A percentile compares a stretch with the other conserved stretches of the same genome.
phyloP scores from a whole-genome alignment of 768 basidiomycete species.

The Punctularia strigosozonata region DNA sequence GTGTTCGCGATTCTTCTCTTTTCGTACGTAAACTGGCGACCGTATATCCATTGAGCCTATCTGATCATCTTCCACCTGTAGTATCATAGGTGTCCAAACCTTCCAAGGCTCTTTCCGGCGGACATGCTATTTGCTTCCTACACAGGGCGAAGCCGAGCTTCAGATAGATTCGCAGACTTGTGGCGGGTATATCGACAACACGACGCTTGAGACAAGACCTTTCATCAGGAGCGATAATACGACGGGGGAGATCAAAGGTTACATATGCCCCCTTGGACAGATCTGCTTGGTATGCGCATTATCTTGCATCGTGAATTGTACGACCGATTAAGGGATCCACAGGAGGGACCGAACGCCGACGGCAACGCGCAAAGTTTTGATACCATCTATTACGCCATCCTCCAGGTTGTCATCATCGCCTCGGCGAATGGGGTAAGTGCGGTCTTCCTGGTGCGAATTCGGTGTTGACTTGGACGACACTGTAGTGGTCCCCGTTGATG shows the following conservation, averaged over 20 bases:
- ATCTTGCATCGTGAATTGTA: not conserved
- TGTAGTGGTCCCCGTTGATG: slow-evolving; percentile 73
- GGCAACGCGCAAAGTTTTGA: slow-evolving; percentile 72
- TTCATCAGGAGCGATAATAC: slow-evolving; percentile 30
- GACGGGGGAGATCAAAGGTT: slow-evolving; percentile 52
- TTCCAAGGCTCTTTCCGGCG: slow-evolving; percentile 80
- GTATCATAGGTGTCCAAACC: slow-evolving; percentile 88
- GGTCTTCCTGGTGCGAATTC: not conserved
- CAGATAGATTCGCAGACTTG: slow-evolving; percentile 48
- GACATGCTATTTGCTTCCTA: slow-evolving; percentile 43
- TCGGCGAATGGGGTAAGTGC: slow-evolving; percentile 60
- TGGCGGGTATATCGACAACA: slow-evolving; percentile 68
- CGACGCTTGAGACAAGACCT: slow-evolving; percentile 30
- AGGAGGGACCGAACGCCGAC: slow-evolving; percentile 61
- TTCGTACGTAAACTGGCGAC: slow-evolving; percentile 41
- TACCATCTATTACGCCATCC: slow-evolving; percentile 65
- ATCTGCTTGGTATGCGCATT: slow-evolving; percentile 49
- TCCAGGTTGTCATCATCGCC: slow-evolving; percentile 81
- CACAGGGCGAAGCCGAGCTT: slow-evolving; percentile 38
- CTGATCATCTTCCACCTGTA: slow-evolving; percentile 14
- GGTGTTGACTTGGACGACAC: not conserved
- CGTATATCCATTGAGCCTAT: not conserved
- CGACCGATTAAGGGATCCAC: not conserved
- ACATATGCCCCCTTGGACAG: slow-evolving; percentile 81
- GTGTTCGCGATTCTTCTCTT: slow-evolving; percentile 83